Evolutionary conservation across 2,329 filamentous ascomycete genomes (phyloP).

Genomic region (Fusarium goolgardi): DNA sequence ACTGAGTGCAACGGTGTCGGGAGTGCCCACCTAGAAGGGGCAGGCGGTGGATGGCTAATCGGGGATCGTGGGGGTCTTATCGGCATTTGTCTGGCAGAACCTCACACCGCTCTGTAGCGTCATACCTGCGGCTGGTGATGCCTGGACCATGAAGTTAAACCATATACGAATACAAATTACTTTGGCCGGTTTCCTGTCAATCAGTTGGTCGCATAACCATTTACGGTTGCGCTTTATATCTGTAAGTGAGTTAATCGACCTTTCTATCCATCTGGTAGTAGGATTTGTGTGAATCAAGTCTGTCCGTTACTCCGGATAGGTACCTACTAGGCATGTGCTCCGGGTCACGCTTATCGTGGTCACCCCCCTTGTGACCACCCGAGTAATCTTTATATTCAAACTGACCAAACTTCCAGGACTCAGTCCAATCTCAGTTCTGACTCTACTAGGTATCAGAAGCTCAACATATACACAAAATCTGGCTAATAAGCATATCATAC

Average conservation of each 20-base stretch:
- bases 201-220: conserved; percentile 4
- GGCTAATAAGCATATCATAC: background rate
- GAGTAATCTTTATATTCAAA: background rate
- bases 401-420: background rate
- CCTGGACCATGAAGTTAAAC: conserved; percentile 31
- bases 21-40: conserved; percentile 33
- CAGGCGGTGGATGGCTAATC: conserved; percentile 40
- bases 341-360: conserved; percentile 44
- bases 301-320: background rate
- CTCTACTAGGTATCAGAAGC: background rate
- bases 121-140: conserved; percentile 44
- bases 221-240: background rate
- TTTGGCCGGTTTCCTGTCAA: conserved; percentile 4
- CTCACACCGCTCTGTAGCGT: conserved; percentile 45
- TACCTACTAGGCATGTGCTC: conserved; percentile 33
- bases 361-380: conserved; percentile 38
- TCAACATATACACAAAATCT: background rate
- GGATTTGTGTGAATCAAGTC: background rate
- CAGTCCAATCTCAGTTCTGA: background rate
- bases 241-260: background rate
- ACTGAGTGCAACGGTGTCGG: conserved; percentile 45
- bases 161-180: background rate
- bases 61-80: conserved; percentile 29
- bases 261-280: background rate
- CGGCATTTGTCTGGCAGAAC: conserved; percentile 45